Base-by-base conservation (phyloP, 306 rosid genomes). In the Urtica urens region DNA sequence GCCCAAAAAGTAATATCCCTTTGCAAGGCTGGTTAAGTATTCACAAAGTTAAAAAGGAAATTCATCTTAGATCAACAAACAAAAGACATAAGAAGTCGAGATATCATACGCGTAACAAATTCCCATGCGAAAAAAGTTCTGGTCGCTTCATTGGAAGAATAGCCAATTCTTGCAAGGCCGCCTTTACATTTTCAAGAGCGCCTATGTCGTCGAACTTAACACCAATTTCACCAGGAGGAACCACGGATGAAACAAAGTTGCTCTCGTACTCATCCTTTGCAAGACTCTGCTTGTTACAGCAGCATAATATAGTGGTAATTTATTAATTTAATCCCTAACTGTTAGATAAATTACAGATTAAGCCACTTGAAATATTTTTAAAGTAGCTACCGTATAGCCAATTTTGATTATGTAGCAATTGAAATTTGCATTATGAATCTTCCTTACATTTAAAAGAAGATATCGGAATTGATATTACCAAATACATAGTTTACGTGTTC, bases 71-170 rank as follows among this genome's bases (percentile, higher is more conserved):
- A 12, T 5, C 54, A 44, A 31, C 8, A 53, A 42, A 46, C 34
- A 52, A 67, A 31, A 23, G 45, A 42, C 35, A 55, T 1, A 24
- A 45, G 58, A 63, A 46, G 61, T 46, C 24, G 34, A 58, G 53
- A 46, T 54, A 40, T 33, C 48, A 53, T 81, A 90, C 99, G 87
- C 94, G 92, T 64, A 90, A 66, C 79, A 90, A 68, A 64, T 90
- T 90, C 57, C 99, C 99, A 51, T 25, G 92, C 57, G 95, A 77
- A 64, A 87, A 87, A 48, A 87, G 94, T 62, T 83, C 96, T 0
- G 96, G 96, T 59, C 96, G 75, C 66, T 76, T 73, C 96, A 90
- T 90, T 27, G 99, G 99, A 64, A 90, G 99, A 77, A 85, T 90
- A 48, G 79, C 99, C 14, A 90, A 85, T 61, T 90, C 99, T 54